phyloP scores from a whole-genome alignment of 768 basidiomycete species.

The Xanthoconium stramineum region DNA sequence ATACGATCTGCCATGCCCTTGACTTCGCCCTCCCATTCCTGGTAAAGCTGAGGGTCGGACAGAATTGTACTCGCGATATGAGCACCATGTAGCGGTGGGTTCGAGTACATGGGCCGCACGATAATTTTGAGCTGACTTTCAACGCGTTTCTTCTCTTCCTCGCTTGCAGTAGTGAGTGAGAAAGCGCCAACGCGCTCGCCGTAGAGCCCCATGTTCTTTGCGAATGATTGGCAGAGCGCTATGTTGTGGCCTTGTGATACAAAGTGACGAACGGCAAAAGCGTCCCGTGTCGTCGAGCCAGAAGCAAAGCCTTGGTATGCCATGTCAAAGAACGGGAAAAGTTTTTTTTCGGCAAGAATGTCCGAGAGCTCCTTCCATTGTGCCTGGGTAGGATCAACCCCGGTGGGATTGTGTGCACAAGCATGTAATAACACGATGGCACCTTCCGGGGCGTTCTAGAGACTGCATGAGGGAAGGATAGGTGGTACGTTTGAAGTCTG shows the following conservation, averaged over 20 bases:
- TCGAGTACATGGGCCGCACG: constrained; percentile 96
- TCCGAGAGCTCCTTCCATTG: constrained; percentile 93
- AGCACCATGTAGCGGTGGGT: constrained; percentile 91
- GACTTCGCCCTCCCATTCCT: constrained; percentile 88
- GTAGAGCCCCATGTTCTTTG: constrained; percentile 99
- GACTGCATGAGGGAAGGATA: constrained; percentile 9
- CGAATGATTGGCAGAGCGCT: constrained; percentile 92
- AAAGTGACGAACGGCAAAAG: constrained; percentile 94
- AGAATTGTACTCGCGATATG: constrained; percentile 85
- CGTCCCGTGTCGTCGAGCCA: constrained; percentile 85
- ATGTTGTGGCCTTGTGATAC: constrained; percentile 86
- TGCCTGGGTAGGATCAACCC: constrained; percentile 88
- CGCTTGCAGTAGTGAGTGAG: constrained; percentile 67
- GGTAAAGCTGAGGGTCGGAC: constrained; percentile 66
- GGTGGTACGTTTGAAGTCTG: neutral
- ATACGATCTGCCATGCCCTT: constrained; percentile 96
- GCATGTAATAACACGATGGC: constrained; percentile 91
- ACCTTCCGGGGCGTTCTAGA: constrained; percentile 64
- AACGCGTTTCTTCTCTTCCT: constrained; percentile 80
- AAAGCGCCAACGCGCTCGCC: constrained; percentile 98
- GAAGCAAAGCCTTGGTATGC: constrained; percentile 99
- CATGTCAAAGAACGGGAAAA: constrained; percentile 99
- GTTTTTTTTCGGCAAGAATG: constrained; percentile 79
- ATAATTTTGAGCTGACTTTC: constrained; percentile 95
- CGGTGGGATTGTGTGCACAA: constrained; percentile 99